A percentile compares a stretch with the other conserved stretches of the same genome.
Evolutionary conservation across 768 basidiomycete species (phyloP).

Genomic region (Amanita rubescens): DNA sequence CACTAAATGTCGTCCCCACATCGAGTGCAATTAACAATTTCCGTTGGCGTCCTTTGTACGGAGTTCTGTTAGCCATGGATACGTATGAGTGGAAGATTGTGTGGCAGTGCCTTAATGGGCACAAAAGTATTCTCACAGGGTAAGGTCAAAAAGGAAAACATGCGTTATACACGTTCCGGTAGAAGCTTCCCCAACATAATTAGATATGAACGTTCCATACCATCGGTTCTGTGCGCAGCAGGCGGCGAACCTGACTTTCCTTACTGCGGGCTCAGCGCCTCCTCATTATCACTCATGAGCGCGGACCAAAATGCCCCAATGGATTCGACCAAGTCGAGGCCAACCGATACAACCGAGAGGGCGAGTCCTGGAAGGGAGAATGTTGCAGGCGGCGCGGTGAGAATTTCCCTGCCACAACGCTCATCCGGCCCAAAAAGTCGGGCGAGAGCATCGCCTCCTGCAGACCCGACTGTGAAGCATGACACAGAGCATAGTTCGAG

Average conservation of each 20-base stretch:
- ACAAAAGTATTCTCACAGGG: not conserved
- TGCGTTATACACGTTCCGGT: not conserved
- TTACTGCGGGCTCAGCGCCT: no score
- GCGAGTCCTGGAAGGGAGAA: not conserved
- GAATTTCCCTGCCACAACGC: not conserved
- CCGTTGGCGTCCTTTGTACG: constrained; percentile 32
- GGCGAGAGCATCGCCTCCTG: not conserved
- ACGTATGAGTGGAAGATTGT: not conserved
- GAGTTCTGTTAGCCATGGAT: constrained; percentile 17
- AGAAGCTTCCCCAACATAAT: not conserved
- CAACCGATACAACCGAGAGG: not conserved
- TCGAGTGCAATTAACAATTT: constrained; percentile 45
- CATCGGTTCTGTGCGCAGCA: not conserved
- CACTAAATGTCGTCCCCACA: constrained; percentile 45
- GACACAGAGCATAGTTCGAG: not conserved
- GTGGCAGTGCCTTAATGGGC: not conserved
- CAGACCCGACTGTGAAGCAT: not conserved
- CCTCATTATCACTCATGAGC: not conserved
- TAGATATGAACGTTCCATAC: not conserved
- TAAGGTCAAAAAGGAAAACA: not conserved
- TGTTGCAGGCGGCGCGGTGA: not conserved
- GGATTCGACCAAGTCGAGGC: not conserved
- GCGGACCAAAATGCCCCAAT: not conserved
- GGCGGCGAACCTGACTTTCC: not conserved
- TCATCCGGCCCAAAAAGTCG: not conserved